Base-by-base conservation (phyloP, 129 eudicot species). In the Logfia minima region DNA sequence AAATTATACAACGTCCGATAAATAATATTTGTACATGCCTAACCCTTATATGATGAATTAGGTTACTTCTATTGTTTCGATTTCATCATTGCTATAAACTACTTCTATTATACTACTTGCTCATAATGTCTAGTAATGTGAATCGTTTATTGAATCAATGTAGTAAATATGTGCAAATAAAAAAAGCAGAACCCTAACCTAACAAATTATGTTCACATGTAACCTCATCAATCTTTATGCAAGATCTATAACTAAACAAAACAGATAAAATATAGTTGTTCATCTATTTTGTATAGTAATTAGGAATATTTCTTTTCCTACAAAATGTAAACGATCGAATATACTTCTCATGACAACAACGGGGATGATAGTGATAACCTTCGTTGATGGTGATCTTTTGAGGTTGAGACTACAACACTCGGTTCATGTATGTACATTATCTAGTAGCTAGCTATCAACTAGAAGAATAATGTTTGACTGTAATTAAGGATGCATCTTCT, bases 311-410 rank as follows among this genome's bases (percentile, higher is more conserved):
- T 48, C 48, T 29, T 37, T 16, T 17, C 17, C 80, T 31, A 51
- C 14, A 23, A 52, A 13, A 75, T 43, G 56, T 28, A 68, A 56
- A 37, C 5, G 10, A 32, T 32, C 9, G 26, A 19, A 24, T 55
- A 10, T 39, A 39, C 4, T 39, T 59, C 59, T 70, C 21, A 6
- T 7, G 13, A 78, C 64, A 59, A 78, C 65, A 39, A 67, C 24
- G 16, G 23, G 5, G 75, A n/a, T 26, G 68, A 1, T 71, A 52
- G 58, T 58, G 61, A 21, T 1, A 78, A 60, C 82, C 64, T 70
- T 43, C 52, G 31, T n/a, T 45, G 26, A 60, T 35, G 48, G 76
- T 59, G 39, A 26, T 32, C 26, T 13, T 59, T 0, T 41, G 52
- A 70, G 62, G 77, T 39, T 17, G 58, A 53, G 26, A 61, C 17